phyloP scores from a whole-genome alignment of 83 land plant genomes.

The Picea mariana region DNA sequence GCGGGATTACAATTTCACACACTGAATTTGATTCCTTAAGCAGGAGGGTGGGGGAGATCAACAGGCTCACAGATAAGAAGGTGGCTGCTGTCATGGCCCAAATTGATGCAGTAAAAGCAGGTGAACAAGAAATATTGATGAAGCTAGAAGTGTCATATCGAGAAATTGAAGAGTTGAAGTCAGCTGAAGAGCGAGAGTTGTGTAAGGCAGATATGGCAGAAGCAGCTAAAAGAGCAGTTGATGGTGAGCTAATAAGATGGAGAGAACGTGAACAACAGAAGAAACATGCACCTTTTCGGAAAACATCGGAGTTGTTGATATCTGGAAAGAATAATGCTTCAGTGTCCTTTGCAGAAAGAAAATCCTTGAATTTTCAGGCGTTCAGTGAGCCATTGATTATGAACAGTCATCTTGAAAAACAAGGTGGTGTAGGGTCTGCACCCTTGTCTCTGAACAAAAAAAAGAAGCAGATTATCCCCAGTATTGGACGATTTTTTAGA shows the following conservation, averaged over 20 bases:
- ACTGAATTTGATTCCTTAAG: conserved; percentile 69
- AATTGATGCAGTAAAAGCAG: conserved; percentile 84
- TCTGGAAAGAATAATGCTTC: not conserved
- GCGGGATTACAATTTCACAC: conserved; percentile 57
- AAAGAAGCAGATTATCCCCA: conserved; percentile 10
- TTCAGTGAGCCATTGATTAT: not conserved
- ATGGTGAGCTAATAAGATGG: conserved; percentile 81
- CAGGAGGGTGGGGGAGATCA: conserved; percentile 64
- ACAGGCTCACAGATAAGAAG: conserved; percentile 65
- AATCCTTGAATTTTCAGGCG: not conserved
- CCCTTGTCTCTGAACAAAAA: not conserved
- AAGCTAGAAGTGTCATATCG: conserved; percentile 54
- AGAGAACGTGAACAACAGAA: conserved; percentile 73
- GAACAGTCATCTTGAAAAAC: not conserved
- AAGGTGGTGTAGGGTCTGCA: not conserved
- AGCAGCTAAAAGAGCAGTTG: conserved; percentile 80
- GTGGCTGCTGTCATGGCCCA: conserved; percentile 83
- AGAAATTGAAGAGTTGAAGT: conserved; percentile 61
- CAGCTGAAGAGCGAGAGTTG: conserved; percentile 58
- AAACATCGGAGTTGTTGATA: conserved; percentile 40
- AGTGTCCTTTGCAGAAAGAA: conserved; percentile 4
- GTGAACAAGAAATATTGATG: conserved; percentile 71
- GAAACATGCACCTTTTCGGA: conserved; percentile 36
- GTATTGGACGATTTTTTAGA: not conserved
- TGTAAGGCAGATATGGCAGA: conserved; percentile 82